These are phyloP conservation scores for Volvariella volvacea DNA, from an alignment of 1,284 basidiomycete genomes.

Conservation along the genomic window DNA sequence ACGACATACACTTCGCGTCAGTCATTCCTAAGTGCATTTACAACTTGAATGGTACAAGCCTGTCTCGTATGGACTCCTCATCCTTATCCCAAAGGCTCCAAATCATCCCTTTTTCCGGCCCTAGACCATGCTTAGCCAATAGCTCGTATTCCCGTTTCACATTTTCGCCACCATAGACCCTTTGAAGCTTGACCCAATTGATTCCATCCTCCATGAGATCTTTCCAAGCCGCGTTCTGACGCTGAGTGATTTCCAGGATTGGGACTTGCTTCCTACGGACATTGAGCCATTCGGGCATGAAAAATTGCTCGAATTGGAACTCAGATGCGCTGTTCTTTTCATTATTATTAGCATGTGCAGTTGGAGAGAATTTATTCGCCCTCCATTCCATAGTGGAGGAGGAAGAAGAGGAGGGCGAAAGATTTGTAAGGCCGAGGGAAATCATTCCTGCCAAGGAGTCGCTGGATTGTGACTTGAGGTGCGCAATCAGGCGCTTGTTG, in stretches of 20 bases:
- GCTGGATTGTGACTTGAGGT: slow-evolving; percentile 29
- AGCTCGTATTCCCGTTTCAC: slow-evolving; percentile 43
- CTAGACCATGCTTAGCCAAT: slow-evolving; percentile 35
- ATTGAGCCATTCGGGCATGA: slow-evolving; percentile 61
- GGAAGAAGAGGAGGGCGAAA: slow-evolving; percentile 34
- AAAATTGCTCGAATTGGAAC: slow-evolving; percentile 41
- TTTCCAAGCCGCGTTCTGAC: slow-evolving; percentile 50
- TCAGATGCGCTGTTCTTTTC: slow-evolving; percentile 3
- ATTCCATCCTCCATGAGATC: slow-evolving; percentile 46
- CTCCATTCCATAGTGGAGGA: slow-evolving; percentile 27
- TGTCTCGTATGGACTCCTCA: too few relatives aligned
- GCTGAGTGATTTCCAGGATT: slow-evolving; percentile 33
- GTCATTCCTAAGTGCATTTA: too few relatives aligned
- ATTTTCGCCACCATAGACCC: slow-evolving; percentile 34
- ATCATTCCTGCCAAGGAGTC: slow-evolving; percentile 34
- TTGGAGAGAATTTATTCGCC: slow-evolving; percentile 24
- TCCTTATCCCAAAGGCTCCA: slow-evolving; percentile 55
- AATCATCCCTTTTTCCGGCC: slow-evolving; percentile 46
- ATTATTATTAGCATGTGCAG: not conserved
- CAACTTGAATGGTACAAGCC: too few relatives aligned
- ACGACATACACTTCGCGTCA: too few relatives aligned
- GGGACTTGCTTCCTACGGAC: slow-evolving; percentile 41
- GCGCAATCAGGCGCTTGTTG: slow-evolving; percentile 34
- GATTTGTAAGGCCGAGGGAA: slow-evolving; percentile 46
- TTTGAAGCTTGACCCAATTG: slow-evolving; percentile 45